Conservation (phyloP, 495 filamentous ascomycete genomes). For the Penicillium cataractarum region DNA sequence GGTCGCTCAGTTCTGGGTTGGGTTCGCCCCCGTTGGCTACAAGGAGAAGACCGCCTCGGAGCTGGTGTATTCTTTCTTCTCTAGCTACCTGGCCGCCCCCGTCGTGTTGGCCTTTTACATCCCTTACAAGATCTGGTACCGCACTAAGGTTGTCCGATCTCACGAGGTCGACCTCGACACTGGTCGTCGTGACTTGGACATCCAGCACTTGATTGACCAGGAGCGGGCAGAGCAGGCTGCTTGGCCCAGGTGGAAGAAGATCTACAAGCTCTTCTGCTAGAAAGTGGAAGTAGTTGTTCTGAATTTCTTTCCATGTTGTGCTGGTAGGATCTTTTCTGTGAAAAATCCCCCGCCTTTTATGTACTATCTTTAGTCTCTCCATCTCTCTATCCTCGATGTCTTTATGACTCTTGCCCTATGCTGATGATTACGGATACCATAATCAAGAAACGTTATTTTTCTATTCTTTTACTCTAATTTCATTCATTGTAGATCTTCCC, state of each 20-base stretch:
- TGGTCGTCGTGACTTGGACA: conserved; percentile 84
- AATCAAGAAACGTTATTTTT: conserved; percentile 7
- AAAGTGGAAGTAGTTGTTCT: not conserved
- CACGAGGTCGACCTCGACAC: conserved; percentile 84
- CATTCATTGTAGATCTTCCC: not conserved
- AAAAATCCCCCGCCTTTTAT: not conserved
- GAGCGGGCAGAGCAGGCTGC: conserved; percentile 70
- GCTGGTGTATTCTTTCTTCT: conserved; percentile 69
- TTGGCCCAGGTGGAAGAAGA: conserved; percentile 88
- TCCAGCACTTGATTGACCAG: conserved; percentile 71
- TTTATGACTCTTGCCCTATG: conserved; percentile 13
- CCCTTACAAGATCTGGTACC: conserved; percentile 76
- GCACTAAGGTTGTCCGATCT: conserved; percentile 65
- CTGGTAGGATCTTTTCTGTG: conserved; percentile 5
- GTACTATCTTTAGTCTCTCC: conserved; percentile 11
- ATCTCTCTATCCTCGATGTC: conserved; percentile 8
- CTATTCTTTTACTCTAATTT: not conserved
- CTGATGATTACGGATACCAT: conserved; percentile 21
- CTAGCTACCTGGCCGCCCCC: conserved; percentile 78
- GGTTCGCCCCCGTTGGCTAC: conserved; percentile 75
- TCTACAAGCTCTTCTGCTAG: conserved; percentile 63
- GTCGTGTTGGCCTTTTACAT: conserved; percentile 78
- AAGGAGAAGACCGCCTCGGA: conserved; percentile 40
- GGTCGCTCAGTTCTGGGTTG: conserved; percentile 92
- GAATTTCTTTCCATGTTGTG: not conserved